Conservation (phyloP, 2,329 filamentous ascomycete species). For the Aquanectria penicillioides region DNA sequence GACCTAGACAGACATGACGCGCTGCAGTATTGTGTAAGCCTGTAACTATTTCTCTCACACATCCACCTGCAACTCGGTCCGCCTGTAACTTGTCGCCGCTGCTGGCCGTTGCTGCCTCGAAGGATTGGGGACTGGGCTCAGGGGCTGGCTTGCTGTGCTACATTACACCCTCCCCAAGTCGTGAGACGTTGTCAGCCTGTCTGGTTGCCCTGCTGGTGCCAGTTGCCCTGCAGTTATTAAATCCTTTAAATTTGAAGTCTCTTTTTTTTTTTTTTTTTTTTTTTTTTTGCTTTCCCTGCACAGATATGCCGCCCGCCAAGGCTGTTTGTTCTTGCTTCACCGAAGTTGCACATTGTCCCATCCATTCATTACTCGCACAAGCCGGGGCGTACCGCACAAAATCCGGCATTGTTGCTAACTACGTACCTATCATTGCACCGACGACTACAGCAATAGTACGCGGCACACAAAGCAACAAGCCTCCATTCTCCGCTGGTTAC, state of each 20-base stretch:
- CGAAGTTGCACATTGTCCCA: neutral
- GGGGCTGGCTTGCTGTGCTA: conserved; percentile 34
- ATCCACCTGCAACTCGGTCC: conserved; percentile 11
- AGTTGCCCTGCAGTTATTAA: conserved; percentile 28
- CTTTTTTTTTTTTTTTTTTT: neutral
- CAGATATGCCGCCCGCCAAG: conserved; percentile 13
- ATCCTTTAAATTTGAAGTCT: conserved; percentile 16
- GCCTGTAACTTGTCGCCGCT: conserved; percentile 12
- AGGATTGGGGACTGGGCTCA: conserved; percentile 32
- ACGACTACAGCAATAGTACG: neutral
- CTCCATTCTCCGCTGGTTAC: conserved; percentile 16
- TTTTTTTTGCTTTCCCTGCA: neutral
- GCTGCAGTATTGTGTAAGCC: conserved; percentile 19
- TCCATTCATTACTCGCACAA: conserved; percentile 21
- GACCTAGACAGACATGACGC: conserved; percentile 3
- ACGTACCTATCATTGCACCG: neutral
- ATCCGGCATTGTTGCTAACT: neutral
- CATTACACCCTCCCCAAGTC: conserved; percentile 22
- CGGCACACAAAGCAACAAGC: conserved; percentile 15
- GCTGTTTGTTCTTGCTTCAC: neutral
- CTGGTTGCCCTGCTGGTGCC: conserved; percentile 28
- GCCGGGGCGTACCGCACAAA: conserved; percentile 3
- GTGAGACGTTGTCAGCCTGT: conserved; percentile 38
- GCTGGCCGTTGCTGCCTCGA: no score
- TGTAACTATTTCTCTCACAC: neutral